phyloP scores from a whole-genome alignment of 345 rosid genomes.

The Arabis hirsuta region DNA sequence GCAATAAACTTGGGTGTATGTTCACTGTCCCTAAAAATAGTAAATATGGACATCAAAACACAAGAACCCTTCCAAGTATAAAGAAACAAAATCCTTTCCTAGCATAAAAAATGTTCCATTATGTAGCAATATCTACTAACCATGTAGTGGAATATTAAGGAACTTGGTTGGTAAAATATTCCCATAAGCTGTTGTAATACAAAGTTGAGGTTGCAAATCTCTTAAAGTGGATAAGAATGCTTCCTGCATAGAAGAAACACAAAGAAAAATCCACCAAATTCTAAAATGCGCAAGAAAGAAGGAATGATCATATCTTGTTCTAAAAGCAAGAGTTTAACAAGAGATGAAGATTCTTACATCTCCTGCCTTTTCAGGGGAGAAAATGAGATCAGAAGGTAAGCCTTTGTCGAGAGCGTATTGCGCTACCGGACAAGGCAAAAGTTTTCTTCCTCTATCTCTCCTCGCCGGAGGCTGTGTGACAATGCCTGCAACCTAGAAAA shows the following conservation, averaged over 20 bases:
- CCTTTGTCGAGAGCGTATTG: slow-evolving; percentile 80
- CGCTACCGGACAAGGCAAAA: slow-evolving; percentile 83
- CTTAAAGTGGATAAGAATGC: slow-evolving; percentile 63
- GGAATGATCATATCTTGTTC: slow-evolving; percentile 11
- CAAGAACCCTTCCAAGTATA: not conserved
- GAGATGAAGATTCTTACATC: slow-evolving; percentile 58
- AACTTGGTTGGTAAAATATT: slow-evolving; percentile 87
- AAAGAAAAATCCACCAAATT: not conserved
- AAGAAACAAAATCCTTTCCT: not conserved
- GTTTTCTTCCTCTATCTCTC: slow-evolving; percentile 79
- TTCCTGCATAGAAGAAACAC: slow-evolving; percentile 54
- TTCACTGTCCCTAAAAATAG: slow-evolving; percentile 81
- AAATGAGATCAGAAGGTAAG: slow-evolving; percentile 75
- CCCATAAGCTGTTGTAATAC: slow-evolving; percentile 96
- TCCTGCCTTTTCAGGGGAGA: slow-evolving; percentile 85
- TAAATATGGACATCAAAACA: not conserved
- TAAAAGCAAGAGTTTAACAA: slow-evolving; percentile 20
- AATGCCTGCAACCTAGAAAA: slow-evolving; percentile 83
- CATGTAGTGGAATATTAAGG: slow-evolving; percentile 74
- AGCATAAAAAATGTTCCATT: slow-evolving; percentile 1
- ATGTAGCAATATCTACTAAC: slow-evolving; percentile 52
- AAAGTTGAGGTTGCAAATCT: slow-evolving; percentile 88
- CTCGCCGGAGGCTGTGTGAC: slow-evolving; percentile 90
- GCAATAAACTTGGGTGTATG: slow-evolving; percentile 91
- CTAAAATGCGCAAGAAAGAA: not conserved